A percentile compares a stretch with the other conserved stretches of the same genome.
These are phyloP conservation scores for Cenchrus purpureus DNA, from an alignment of 176 grass and related monocot genomes.

Conservation along the genomic window DNA sequence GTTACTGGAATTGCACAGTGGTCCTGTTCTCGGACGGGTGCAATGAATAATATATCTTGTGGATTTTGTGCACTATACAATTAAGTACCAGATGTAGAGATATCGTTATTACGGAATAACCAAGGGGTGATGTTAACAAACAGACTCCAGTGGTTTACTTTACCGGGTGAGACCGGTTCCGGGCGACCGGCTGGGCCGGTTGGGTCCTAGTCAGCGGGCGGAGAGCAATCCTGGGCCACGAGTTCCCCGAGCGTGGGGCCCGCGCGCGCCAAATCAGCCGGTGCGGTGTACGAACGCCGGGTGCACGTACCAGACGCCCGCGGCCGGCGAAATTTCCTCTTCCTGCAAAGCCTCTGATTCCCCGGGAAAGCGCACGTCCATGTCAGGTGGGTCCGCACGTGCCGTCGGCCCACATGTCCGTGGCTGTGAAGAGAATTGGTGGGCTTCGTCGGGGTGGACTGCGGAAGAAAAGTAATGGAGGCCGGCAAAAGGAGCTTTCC, in stretches of 20 bases:
- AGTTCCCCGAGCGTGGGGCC: conserved; percentile 18
- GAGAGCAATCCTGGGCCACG: conserved; percentile 41
- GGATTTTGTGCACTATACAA: too few species aligned
- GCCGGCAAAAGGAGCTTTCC: conserved; percentile 44
- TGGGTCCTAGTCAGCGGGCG: conserved; percentile 44
- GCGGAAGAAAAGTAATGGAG: conserved; percentile 24
- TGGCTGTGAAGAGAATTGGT: fast-evolving
- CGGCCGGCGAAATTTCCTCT: not conserved
- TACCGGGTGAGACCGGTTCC: conserved; percentile 38
- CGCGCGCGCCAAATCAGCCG: conserved; percentile 22
- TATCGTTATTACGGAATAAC: not conserved
- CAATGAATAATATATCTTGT: not conserved
- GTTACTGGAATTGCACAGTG: not conserved
- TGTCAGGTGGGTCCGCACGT: not conserved
- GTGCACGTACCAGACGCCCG: not conserved
- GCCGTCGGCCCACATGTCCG: fast-evolving
- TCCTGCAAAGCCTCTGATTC: not conserved
- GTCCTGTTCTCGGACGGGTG: not conserved
- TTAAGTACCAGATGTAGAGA: not conserved
- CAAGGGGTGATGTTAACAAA: conserved; percentile 46
- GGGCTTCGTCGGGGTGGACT: not conserved
- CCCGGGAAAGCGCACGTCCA: not conserved
- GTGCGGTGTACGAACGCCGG: conserved; percentile 28
- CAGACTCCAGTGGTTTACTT: conserved; percentile 20
- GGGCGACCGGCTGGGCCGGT: conserved; percentile 34